Percentiles rank a stretch among this genome's conserved stretches.
phyloP scores from a whole-genome alignment of 75 land plant species.

The Pinus tabuliformis region DNA sequence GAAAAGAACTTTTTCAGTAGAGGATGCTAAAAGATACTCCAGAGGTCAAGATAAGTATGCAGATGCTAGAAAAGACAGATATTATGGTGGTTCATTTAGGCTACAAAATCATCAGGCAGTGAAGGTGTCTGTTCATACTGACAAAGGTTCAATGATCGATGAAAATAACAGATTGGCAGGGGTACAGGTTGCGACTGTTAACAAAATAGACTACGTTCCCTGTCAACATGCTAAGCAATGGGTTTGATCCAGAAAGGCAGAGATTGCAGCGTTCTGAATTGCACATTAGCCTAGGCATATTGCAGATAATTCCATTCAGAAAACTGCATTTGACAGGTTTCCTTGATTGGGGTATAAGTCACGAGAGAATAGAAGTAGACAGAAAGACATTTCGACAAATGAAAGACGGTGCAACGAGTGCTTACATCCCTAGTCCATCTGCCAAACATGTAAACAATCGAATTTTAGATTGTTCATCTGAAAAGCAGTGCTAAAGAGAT shows the following conservation, averaged over 20 bases:
- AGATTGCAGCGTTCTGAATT: not conserved
- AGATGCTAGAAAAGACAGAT: not conserved
- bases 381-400: not conserved
- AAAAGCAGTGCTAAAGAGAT: not conserved
- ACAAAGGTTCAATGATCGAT: constrained; percentile 5
- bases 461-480: not conserved
- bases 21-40: not conserved
- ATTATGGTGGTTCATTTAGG: not conserved
- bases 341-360: not conserved
- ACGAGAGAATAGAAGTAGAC: constrained; percentile 1
- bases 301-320: not conserved
- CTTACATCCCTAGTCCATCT: constrained; percentile 2
- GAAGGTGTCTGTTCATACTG: not conserved
- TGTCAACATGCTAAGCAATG: not conserved
- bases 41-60: not conserved
- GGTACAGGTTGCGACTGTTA: not conserved
- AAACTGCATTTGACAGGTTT: not conserved
- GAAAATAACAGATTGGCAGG: not conserved
- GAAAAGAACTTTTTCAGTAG: not conserved
- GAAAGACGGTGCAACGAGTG: not conserved
- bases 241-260: not conserved
- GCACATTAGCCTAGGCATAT: not conserved
- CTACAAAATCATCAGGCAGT: not conserved
- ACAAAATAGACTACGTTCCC: not conserved
- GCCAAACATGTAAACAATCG: not conserved